Percentiles rank a stretch among this genome's conserved stretches.
Conservation (phyloP, 2,329 filamentous ascomycete species). For the Coniella vitis region DNA sequence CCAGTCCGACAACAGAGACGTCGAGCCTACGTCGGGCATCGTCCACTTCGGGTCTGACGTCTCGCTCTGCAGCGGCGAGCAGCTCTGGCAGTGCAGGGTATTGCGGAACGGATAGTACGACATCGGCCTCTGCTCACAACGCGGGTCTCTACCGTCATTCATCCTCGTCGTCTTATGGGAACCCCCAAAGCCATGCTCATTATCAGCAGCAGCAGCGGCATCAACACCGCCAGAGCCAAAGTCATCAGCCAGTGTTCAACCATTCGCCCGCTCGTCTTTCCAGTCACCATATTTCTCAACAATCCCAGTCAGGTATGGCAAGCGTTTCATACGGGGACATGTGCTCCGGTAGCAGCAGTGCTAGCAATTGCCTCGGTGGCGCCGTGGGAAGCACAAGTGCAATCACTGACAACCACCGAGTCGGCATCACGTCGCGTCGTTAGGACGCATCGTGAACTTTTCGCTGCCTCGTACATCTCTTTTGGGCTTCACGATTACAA, state of each 20-base stretch:
- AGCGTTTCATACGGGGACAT: constrained; percentile 13
- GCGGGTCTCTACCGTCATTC: constrained; percentile 1
- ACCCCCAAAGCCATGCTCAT: constrained; percentile 5
- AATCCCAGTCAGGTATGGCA: constrained; percentile 10
- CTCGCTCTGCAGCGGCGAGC: constrained; percentile 9
- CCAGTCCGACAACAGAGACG: constrained; percentile 13
- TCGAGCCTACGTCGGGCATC: constrained; percentile 12
- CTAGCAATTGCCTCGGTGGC: constrained; percentile 6
- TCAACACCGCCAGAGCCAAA: constrained; percentile 4
- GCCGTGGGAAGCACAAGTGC: constrained; percentile 8
- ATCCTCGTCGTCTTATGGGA: constrained; percentile 9
- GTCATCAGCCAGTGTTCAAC: constrained; percentile 5
- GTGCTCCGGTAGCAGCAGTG: constrained; percentile 7
- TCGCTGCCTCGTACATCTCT: not conserved
- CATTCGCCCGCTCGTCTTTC: constrained; percentile 8
- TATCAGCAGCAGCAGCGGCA: constrained; percentile 4
- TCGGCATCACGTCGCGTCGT: constrained; percentile 8
- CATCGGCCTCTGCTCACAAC: not conserved
- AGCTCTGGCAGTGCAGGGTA: constrained; percentile 8
- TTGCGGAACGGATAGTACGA: constrained; percentile 4
- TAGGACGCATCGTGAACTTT: not conserved
- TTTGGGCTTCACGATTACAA: not conserved
- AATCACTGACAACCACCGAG: constrained; percentile 11
- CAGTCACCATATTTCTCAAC: constrained; percentile 7
- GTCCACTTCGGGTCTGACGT: constrained; percentile 10